Evolutionary conservation across 345 rosid species (phyloP).

Genomic region (Gossypium thurberi): DNA sequence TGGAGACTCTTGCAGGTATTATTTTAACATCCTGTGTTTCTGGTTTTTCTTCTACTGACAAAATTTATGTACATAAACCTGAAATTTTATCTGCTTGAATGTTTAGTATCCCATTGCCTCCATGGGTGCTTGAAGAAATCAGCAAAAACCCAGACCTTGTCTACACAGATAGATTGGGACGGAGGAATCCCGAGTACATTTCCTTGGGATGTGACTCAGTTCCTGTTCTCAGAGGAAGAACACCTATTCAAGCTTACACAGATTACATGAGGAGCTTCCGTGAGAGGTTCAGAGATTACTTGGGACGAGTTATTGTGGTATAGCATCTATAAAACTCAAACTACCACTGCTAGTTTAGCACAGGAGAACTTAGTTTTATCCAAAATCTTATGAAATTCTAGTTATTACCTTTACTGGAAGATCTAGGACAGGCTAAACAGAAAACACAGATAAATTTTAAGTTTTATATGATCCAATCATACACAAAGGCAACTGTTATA

Average conservation of each 20-base stretch:
- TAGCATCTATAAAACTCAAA: constrained; percentile 22
- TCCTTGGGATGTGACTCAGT: constrained; percentile 84
- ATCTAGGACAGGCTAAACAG: neutral
- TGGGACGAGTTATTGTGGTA: constrained; percentile 77
- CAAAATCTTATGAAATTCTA: neutral
- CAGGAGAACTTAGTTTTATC: too few species aligned
- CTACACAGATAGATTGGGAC: constrained; percentile 84
- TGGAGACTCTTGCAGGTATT: constrained; percentile 98
- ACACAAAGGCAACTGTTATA: too few species aligned
- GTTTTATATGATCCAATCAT: too few species aligned
- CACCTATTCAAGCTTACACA: constrained; percentile 83
- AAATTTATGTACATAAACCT: neutral
- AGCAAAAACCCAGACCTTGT: constrained; percentile 85
- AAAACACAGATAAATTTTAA: neutral
- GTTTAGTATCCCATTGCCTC: constrained; percentile 82
- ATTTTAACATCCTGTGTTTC: neutral
- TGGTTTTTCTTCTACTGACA: neutral
- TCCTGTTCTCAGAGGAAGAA: constrained; percentile 79
- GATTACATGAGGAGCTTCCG: constrained; percentile 96
- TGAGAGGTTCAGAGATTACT: constrained; percentile 54
- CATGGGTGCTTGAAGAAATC: constrained; percentile 96
- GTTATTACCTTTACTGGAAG: neutral
- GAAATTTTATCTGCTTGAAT: constrained; percentile 3
- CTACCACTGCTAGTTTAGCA: neutral
- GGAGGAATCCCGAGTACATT: constrained; percentile 88